Percentiles rank a stretch among this genome's conserved stretches.
Evolutionary conservation across 2,329 filamentous ascomycete genomes (phyloP).

Genomic region (Fusarium tuaranense): DNA sequence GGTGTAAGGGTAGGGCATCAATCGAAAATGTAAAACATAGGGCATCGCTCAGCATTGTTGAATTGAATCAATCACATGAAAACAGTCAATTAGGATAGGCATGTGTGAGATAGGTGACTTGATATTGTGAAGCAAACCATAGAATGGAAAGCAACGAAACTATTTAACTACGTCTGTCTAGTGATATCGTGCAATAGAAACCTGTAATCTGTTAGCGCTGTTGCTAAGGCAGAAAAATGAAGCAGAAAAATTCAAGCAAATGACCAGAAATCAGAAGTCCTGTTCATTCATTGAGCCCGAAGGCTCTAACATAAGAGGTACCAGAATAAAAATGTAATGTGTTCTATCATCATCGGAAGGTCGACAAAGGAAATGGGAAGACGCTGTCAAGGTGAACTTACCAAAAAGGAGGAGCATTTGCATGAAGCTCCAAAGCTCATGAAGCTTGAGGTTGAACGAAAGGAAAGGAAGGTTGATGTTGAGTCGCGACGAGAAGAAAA

Average conservation of each 20-base stretch:
- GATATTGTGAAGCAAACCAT: neutral
- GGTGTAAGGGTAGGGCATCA: constrained; percentile 38
- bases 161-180: neutral
- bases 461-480: constrained; percentile 26
- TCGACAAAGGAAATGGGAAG: constrained; percentile 37
- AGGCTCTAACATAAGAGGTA: constrained; percentile 95
- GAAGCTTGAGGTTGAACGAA: constrained; percentile 5
- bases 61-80: constrained; percentile 16
- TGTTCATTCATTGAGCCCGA: constrained; percentile 80
- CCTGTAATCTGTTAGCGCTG: constrained; percentile 37
- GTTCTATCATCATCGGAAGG: constrained; percentile 76
- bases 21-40: constrained; percentile 47
- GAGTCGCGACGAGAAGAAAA: constrained; percentile 31
- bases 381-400: constrained; percentile 46
- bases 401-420: constrained; percentile 32
- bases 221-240: neutral
- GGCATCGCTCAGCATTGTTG: constrained; percentile 34
- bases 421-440: neutral
- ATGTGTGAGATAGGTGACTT: neutral
- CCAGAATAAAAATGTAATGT: constrained; percentile 79
- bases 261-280: constrained; percentile 78
- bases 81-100: neutral
- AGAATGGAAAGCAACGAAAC: neutral
- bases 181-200: neutral
- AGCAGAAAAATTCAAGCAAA: constrained; percentile 13